Percentiles rank a stretch among this genome's conserved stretches.
Conservation (phyloP, 768 basidiomycete genomes). For the Tricholoma furcatifolium region DNA sequence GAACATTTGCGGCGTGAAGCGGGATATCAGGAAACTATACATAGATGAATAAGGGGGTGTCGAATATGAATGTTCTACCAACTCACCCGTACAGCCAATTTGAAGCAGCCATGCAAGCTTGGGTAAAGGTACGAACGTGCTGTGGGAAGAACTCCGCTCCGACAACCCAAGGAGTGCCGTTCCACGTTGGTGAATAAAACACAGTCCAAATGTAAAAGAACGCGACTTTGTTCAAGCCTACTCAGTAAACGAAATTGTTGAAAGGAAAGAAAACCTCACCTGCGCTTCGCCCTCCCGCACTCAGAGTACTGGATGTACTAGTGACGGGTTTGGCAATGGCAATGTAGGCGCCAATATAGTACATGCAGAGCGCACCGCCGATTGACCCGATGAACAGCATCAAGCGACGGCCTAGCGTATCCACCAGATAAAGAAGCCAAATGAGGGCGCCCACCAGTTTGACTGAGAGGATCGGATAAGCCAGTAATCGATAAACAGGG, state of each 20-base stretch:
- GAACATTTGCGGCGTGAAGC: constrained; percentile 40
- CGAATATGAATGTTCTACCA: background rate
- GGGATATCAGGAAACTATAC: constrained; percentile 31
- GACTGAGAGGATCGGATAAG: constrained; percentile 16
- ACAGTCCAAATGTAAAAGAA: constrained; percentile 39
- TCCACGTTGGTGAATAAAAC: constrained; percentile 40
- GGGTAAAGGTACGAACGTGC: constrained; percentile 37
- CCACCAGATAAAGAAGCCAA: constrained; percentile 41
- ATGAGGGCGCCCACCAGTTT: constrained; percentile 36
- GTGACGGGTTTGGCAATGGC: constrained; percentile 31
- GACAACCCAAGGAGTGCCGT: constrained; percentile 48
- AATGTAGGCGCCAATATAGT: constrained; percentile 44
- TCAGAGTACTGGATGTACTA: constrained; percentile 7
- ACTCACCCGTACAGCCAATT: constrained; percentile 34
- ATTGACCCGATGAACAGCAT: constrained; percentile 41
- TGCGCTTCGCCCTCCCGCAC: constrained; percentile 30
- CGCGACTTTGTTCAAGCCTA: constrained; percentile 17
- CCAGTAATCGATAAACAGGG: background rate
- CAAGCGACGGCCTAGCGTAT: constrained; percentile 39
- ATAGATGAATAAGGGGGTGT: background rate
- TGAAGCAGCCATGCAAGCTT: constrained; percentile 34
- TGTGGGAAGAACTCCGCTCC: constrained; percentile 43
- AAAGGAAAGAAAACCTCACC: constrained; percentile 14
- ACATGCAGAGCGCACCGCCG: constrained; percentile 39
- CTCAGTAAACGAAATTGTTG: background rate